phyloP scores from a whole-genome alignment of 2,329 filamentous ascomycete species.

The Penicillium polonicum region DNA sequence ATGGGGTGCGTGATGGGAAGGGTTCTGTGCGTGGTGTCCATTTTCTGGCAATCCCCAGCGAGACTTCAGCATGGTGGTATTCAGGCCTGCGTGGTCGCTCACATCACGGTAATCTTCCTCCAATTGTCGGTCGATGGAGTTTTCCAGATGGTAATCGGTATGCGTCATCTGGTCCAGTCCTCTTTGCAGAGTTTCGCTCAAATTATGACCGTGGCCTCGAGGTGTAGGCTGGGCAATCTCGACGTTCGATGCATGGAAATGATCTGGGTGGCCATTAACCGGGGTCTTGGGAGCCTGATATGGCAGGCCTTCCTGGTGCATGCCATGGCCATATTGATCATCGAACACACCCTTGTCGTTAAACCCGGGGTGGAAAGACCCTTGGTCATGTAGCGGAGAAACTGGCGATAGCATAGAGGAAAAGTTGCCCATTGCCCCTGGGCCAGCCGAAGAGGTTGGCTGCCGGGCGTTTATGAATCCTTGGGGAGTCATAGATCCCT shows the following conservation, averaged over 20 bases:
- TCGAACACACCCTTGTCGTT: conserved; percentile 31
- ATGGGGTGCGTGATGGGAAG: conserved; percentile 21
- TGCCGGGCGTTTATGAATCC: conserved; percentile 45
- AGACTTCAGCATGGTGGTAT: conserved; percentile 34
- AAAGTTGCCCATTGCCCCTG: conserved; percentile 44
- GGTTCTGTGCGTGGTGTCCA: conserved; percentile 26
- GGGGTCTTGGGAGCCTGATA: conserved; percentile 33
- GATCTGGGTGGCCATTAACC: conserved; percentile 35
- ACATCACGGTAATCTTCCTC: conserved; percentile 67
- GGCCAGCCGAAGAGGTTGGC: conserved; percentile 59
- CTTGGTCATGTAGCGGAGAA: conserved; percentile 60
- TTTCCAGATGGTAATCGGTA: conserved; percentile 79
- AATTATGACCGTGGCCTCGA: conserved; percentile 65
- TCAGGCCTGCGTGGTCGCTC: conserved; percentile 25
- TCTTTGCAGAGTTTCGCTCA: conserved; percentile 74
- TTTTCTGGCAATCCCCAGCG: conserved; percentile 41
- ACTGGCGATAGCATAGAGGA: conserved; percentile 60
- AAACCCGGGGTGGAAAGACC: conserved; percentile 36
- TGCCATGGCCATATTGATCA: conserved; percentile 27
- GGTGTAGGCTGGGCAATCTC: conserved; percentile 62
- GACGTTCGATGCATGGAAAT: conserved; percentile 44
- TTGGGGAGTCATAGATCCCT: conserved; percentile 42
- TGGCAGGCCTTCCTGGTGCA: conserved; percentile 23
- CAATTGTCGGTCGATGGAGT: conserved; percentile 73
- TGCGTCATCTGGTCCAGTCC: conserved; percentile 67